Evolutionary conservation across 78 protist genomes (phyloP).

Genomic region (Dictyostelium purpureum): DNA sequence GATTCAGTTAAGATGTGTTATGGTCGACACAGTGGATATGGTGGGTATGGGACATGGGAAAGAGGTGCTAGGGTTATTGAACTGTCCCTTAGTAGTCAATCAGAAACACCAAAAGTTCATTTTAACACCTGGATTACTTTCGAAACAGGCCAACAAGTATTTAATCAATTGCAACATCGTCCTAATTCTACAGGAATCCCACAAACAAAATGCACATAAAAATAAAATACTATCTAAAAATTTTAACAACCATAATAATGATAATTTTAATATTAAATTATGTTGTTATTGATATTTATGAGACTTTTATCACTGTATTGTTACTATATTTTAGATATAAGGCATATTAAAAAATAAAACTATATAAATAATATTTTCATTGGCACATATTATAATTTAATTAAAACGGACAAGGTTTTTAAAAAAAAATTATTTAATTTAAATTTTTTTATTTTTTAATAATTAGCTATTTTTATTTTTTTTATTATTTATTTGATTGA

Average conservation of each 20-base stretch:
- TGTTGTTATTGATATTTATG: not conserved
- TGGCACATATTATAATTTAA: no score
- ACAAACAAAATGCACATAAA: not conserved
- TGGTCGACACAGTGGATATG: slow-evolving; percentile 73
- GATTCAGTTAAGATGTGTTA: slow-evolving; percentile 21
- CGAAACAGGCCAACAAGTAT: slow-evolving; percentile 29
- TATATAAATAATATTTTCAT: no score
- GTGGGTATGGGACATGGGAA: slow-evolving; percentile 76
- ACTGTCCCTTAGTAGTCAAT: not conserved
- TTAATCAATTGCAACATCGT: not conserved
- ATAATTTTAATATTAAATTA: no score
- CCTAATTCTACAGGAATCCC: slow-evolving; percentile 5
- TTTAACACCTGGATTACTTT: slow-evolving; percentile 9
- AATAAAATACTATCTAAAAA: not conserved
- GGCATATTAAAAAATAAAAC: no score
- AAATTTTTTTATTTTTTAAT: no score
- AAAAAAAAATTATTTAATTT: no score
- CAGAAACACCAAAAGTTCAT: not conserved
- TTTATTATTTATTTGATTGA: no score
- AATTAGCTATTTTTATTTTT: no score
- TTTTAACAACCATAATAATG: not conserved
- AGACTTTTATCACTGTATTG: not conserved
- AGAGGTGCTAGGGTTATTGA: slow-evolving; percentile 55
- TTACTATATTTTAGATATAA: no score
- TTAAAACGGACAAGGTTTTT: no score